A percentile compares a stretch with the other conserved stretches of the same genome.
Evolutionary conservation across 2,329 filamentous ascomycete species (phyloP).

Genomic region (Chrysoporthe puriensis): DNA sequence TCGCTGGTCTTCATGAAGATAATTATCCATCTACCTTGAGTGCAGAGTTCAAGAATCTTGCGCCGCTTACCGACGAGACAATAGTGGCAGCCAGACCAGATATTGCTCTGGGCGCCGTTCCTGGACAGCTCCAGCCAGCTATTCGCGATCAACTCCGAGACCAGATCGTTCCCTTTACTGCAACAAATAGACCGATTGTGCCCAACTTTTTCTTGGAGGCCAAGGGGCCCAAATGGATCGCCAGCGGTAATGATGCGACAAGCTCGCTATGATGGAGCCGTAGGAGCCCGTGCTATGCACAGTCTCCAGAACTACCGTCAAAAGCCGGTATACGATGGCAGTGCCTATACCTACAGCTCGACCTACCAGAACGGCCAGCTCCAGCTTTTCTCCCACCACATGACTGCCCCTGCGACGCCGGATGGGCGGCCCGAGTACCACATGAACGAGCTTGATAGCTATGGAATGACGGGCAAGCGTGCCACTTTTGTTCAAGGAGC

Average conservation of each 20-base stretch:
- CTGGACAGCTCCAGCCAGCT: conserved; percentile 21
- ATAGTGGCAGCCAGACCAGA: conserved; percentile 38
- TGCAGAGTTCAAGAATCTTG: conserved; percentile 41
- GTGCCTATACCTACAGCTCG: not conserved
- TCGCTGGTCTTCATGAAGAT: conserved; percentile 33
- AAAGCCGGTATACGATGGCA: not conserved
- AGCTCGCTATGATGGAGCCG: conserved; percentile 35
- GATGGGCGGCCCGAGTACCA: conserved; percentile 44
- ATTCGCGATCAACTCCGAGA: conserved; percentile 34
- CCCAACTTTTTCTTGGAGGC: conserved; percentile 48
- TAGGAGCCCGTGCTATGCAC: not conserved
- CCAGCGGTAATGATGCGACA: conserved; percentile 39
- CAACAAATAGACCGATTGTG: conserved; percentile 36
- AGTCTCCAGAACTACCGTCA: not conserved
- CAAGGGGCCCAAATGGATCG: conserved; percentile 41
- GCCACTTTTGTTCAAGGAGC: conserved; percentile 42
- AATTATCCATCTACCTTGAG: conserved; percentile 35
- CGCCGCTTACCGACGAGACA: conserved; percentile 39
- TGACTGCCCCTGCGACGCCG: conserved; percentile 36
- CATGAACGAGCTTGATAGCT: conserved; percentile 42
- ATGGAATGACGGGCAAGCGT: conserved; percentile 34
- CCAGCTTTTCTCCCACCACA: conserved; percentile 43
- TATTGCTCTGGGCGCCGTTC: conserved; percentile 37
- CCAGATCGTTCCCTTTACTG: conserved; percentile 41
- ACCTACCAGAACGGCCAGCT: conserved; percentile 36